phyloP scores from a whole-genome alignment of 176 grass and related monocot species.

The Oryza glaberrima region DNA sequence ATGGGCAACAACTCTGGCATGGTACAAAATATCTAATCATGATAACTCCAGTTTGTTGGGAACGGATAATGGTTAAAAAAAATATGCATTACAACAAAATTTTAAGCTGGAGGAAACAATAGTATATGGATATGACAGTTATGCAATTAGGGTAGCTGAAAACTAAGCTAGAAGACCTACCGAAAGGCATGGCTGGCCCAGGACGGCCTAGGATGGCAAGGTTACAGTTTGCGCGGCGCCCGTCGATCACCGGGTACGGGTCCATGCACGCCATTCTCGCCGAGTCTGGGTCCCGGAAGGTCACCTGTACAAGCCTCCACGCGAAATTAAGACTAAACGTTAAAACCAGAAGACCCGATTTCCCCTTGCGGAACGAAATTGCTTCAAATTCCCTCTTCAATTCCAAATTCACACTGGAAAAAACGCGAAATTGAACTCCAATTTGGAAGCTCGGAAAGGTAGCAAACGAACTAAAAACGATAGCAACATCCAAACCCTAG shows the following conservation, averaged over 20 bases:
- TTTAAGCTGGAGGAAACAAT: background rate
- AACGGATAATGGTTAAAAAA: constrained; percentile 27
- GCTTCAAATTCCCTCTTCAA: background rate
- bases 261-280: constrained; percentile 69
- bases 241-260: constrained; percentile 67
- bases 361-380: background rate
- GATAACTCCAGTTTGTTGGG: constrained; percentile 36
- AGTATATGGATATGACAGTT: constrained; percentile 12
- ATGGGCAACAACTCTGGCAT: constrained; percentile 21
- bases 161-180: constrained; percentile 46
- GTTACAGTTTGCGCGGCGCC: constrained; percentile 74
- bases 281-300: constrained; percentile 65
- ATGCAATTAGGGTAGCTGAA: background rate
- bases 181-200: constrained; percentile 57
- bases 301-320: constrained; percentile 50
- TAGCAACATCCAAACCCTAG: background rate
- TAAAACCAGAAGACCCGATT: background rate
- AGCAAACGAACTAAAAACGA: background rate
- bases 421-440: background rate
- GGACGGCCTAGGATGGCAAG: constrained; percentile 71
- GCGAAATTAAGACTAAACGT: constrained; percentile 11
- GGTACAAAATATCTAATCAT: constrained; percentile 7
- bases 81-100: constrained; percentile 2
- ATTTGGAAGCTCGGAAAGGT: background rate
- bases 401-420: background rate